Percentiles rank a stretch among this genome's conserved stretches.
Evolutionary conservation across 106 monocot genomes (phyloP).

Genomic region (Chionographis japonica): DNA sequence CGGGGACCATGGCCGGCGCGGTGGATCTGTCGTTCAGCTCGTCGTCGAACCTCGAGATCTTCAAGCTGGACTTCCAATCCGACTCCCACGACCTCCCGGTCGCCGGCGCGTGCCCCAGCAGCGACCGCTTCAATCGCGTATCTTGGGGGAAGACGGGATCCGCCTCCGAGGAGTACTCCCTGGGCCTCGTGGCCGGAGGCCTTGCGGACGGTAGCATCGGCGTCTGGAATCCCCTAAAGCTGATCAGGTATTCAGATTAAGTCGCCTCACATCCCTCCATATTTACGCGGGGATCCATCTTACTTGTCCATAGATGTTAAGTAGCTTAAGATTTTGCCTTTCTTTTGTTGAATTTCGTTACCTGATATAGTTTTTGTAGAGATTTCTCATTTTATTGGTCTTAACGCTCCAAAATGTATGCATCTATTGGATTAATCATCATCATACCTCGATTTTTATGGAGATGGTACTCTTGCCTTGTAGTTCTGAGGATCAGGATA

Average conservation of each 20-base stretch:
- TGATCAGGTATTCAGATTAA: conserved; percentile 46
- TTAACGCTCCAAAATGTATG: not conserved
- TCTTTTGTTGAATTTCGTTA: not conserved
- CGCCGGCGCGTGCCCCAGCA: conserved; percentile 50
- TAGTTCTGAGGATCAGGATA: conserved; percentile 65
- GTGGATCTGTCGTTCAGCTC: conserved; percentile 90
- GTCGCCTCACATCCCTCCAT: not conserved
- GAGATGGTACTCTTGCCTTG: conserved; percentile 14
- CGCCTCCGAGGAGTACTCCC: conserved; percentile 40
- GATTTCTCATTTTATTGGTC: not conserved
- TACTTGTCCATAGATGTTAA: no score
- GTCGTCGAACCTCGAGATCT: conserved; percentile 92
- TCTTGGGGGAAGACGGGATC: conserved; percentile 61
- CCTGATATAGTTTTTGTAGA: not conserved
- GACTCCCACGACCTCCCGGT: conserved; percentile 59
- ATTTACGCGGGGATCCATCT: no score
- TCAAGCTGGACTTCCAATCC: conserved; percentile 72
- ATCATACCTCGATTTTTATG: conserved; percentile 3
- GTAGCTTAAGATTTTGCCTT: no score
- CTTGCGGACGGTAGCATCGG: conserved; percentile 68
- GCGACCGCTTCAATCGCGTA: conserved; percentile 84
- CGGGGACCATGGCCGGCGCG: conserved; percentile 91
- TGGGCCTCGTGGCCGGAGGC: conserved; percentile 87
- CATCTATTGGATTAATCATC: not conserved
- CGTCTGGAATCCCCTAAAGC: conserved; percentile 74